Evolutionary conservation across 805 yeast genomes (phyloP).

Genomic region (Scheffersomyces amazonensis): DNA sequence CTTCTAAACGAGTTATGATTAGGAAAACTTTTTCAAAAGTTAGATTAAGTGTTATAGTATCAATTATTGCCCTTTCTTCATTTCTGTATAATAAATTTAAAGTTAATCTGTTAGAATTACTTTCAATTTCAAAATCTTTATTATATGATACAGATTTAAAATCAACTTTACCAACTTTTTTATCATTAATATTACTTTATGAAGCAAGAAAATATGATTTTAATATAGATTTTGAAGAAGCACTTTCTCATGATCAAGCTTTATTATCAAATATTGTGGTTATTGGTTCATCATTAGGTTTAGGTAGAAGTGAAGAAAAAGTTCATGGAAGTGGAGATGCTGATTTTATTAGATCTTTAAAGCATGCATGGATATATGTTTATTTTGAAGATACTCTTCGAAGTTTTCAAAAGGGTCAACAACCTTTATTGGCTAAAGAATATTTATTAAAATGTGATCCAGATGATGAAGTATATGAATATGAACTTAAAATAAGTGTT

Average conservation of each 20-base stretch:
- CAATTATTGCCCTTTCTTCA: not conserved
- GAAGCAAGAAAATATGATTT: not conserved
- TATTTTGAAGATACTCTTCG: not conserved
- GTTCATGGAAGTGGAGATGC: not conserved
- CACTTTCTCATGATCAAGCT: not conserved
- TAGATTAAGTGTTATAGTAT: not conserved
- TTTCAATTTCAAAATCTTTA: not conserved
- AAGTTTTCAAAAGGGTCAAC: slow-evolving; percentile 1
- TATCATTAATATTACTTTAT: not conserved
- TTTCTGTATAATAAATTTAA: not conserved
- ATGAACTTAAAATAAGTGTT: not conserved
- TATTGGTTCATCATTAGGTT: not conserved
- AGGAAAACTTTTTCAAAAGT: not conserved
- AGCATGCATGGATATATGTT: not conserved
- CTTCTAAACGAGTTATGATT: not conserved
- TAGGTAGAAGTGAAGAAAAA: not conserved
- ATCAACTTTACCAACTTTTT: not conserved
- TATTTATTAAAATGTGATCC: not conserved
- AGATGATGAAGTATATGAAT: not conserved
- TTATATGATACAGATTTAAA: not conserved
- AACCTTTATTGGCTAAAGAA: not conserved
- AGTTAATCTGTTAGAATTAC: not conserved
- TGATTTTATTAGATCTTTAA: not conserved
- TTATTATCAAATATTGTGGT: not conserved
- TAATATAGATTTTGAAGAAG: slow-evolving; percentile 1